Conservation (phyloP, 2,329 filamentous ascomycete genomes). For the Fusarium setosum region DNA sequence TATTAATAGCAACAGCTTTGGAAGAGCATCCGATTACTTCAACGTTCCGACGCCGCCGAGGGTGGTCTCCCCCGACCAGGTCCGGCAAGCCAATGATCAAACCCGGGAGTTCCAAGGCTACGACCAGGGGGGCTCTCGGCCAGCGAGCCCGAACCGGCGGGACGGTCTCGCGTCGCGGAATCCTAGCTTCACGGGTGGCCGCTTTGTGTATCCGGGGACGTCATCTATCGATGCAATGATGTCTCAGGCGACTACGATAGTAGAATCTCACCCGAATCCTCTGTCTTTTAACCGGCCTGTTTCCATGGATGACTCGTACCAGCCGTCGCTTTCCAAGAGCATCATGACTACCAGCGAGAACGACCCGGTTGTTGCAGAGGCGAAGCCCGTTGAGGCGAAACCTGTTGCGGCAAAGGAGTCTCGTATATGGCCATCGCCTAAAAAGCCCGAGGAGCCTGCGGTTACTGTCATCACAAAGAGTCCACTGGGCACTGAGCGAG, state of each 20-base stretch:
- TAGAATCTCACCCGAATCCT: constrained; percentile 4
- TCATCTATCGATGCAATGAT: constrained; percentile 44
- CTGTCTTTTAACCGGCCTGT: constrained; percentile 12
- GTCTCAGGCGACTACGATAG: constrained; percentile 24
- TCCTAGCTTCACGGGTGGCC: constrained; percentile 41
- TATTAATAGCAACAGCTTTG: constrained; percentile 24
- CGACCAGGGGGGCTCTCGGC: background rate
- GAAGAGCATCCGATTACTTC: constrained; percentile 35
- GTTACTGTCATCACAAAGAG: constrained; percentile 37
- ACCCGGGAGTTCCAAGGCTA: constrained; percentile 25
- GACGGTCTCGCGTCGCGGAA: constrained; percentile 35
- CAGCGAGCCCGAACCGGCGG: constrained; percentile 3
- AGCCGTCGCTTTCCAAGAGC: constrained; percentile 33
- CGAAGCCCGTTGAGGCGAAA: constrained; percentile 11
- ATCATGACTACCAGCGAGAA: constrained; percentile 32
- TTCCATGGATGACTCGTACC: constrained; percentile 19
- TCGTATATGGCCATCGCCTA: constrained; percentile 17
- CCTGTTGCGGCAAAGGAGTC: constrained; percentile 26
- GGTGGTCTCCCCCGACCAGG: constrained; percentile 33
- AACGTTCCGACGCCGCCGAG: constrained; percentile 38
- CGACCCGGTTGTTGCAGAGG: constrained; percentile 28
- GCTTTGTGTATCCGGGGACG: constrained; percentile 32
- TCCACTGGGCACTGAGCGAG: constrained; percentile 28
- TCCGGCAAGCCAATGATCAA: constrained; percentile 33
- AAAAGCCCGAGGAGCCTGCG: constrained; percentile 13